Percentiles rank a stretch among this genome's conserved stretches.
Conservation (phyloP, 805 yeast species). For the Debaryomyces tyrocola region DNA sequence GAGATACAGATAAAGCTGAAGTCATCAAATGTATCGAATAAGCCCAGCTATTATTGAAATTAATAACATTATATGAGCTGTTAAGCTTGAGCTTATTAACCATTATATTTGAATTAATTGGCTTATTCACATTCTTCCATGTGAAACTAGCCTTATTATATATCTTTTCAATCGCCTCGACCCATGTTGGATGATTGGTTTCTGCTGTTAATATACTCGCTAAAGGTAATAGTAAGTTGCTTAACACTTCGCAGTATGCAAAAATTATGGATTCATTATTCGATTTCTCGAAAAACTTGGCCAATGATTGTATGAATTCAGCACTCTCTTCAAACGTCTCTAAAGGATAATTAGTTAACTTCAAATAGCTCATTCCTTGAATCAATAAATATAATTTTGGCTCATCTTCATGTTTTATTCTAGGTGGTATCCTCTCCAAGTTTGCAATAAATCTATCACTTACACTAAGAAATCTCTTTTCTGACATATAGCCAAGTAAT, state of each 20-base stretch:
- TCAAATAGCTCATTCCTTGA: slow-evolving; percentile 87
- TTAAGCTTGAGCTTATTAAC: background rate
- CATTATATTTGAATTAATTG: background rate
- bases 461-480: slow-evolving; percentile 77
- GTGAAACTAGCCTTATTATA: slow-evolving; percentile 49
- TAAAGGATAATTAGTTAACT: slow-evolving; percentile 78
- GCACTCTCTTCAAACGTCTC: slow-evolving; percentile 93
- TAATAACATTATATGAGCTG: background rate
- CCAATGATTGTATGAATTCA: slow-evolving; percentile 80
- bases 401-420: slow-evolving; percentile 36
- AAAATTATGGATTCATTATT: slow-evolving; percentile 62
- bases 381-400: slow-evolving; percentile 72
- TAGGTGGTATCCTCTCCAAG: slow-evolving; percentile 71
- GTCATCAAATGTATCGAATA: slow-evolving; percentile 66
- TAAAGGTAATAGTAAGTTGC: slow-evolving; percentile 72
- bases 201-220: slow-evolving; percentile 91
- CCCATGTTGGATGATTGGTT: slow-evolving; percentile 95
- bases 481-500: slow-evolving; percentile 87
- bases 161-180: slow-evolving; percentile 68
- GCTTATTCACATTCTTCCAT: slow-evolving; percentile 38
- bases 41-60: slow-evolving; percentile 53
- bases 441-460: slow-evolving; percentile 94
- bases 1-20: slow-evolving; percentile 76
- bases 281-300: slow-evolving; percentile 74
- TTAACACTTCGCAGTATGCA: slow-evolving; percentile 84